phyloP scores from a whole-genome alignment of 202 grass and related monocot species.

The Alloteropsis angusta region DNA sequence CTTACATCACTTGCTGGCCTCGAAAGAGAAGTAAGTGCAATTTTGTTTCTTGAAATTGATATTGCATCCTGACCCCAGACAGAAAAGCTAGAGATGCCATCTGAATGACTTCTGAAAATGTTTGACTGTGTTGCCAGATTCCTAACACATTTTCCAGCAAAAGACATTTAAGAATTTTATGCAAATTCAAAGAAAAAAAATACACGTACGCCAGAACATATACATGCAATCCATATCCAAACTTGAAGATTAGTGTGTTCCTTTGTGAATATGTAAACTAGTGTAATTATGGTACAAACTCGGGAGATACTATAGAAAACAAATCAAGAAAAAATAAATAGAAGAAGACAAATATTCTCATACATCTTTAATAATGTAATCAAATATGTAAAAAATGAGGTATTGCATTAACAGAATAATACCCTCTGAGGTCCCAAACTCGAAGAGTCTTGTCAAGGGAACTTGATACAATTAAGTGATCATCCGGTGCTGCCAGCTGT shows the following conservation, averaged over 20 bases:
- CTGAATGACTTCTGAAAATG: slow-evolving; percentile 70
- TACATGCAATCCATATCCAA: slow-evolving; percentile 9
- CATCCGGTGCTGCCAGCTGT: slow-evolving; percentile 70
- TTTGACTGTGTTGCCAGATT: slow-evolving; percentile 54
- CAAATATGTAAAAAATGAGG: slow-evolving; percentile 1
- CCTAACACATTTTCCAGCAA: slow-evolving; percentile 35
- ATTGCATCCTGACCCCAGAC: slow-evolving; percentile 74
- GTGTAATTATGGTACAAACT: not conserved
- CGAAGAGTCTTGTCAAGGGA: slow-evolving; percentile 88
- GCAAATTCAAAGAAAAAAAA: not conserved
- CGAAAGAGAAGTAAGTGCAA: slow-evolving; percentile 60
- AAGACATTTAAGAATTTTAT: slow-evolving; percentile 17
- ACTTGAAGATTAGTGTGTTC: not conserved
- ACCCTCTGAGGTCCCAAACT: slow-evolving; percentile 92
- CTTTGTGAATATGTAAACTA: not conserved
- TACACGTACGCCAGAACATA: slow-evolving; percentile 6
- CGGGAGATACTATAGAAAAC: not conserved
- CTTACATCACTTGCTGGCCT: slow-evolving; percentile 50
- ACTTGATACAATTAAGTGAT: slow-evolving; percentile 89
- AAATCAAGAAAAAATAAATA: not conserved
- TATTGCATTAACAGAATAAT: slow-evolving; percentile 27
- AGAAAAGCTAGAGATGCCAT: slow-evolving; percentile 71
- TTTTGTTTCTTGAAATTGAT: slow-evolving; percentile 87
- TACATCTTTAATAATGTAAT: not conserved
- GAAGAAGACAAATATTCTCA: not conserved